Conservation (phyloP, 306 rosid genomes). For the Gillenia trifoliata region DNA sequence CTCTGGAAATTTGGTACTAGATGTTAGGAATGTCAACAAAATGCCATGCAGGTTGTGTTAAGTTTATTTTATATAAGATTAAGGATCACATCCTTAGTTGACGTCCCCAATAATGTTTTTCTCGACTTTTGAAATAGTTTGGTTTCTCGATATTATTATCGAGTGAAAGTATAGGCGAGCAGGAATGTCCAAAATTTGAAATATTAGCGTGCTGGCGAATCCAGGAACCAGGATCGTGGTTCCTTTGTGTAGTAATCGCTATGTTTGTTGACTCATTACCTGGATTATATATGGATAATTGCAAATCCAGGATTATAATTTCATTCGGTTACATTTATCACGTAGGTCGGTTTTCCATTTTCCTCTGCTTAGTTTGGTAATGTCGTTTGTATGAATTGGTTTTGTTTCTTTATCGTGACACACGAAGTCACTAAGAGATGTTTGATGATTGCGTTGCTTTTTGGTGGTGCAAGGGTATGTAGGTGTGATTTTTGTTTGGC, state of each 20-base stretch:
- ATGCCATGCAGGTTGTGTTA: neutral
- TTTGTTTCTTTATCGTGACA: too few species aligned
- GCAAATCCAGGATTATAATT: neutral
- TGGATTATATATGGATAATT: neutral
- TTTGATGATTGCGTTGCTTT: too few species aligned
- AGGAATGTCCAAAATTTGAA: constrained; percentile 1
- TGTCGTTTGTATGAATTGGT: too few species aligned
- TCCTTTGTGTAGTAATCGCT: constrained; percentile 6
- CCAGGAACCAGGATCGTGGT: neutral
- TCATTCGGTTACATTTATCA: neutral
- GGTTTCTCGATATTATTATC: neutral
- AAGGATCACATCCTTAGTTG: neutral
- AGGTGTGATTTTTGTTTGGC: too few species aligned
- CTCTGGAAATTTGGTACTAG: neutral
- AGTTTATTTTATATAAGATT: neutral
- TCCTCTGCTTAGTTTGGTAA: neutral
- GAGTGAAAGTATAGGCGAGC: neutral
- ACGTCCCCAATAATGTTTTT: neutral
- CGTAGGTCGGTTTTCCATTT: neutral
- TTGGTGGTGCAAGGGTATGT: too few species aligned
- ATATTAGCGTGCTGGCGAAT: neutral
- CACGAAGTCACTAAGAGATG: too few species aligned
- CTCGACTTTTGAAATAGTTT: neutral
- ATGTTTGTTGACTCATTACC: neutral
- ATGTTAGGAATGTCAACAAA: neutral